Percentiles rank a stretch among this genome's conserved stretches.
Conservation (phyloP, 371 early-diverging fungal genomes). For the Sporodiniella umbellata region DNA sequence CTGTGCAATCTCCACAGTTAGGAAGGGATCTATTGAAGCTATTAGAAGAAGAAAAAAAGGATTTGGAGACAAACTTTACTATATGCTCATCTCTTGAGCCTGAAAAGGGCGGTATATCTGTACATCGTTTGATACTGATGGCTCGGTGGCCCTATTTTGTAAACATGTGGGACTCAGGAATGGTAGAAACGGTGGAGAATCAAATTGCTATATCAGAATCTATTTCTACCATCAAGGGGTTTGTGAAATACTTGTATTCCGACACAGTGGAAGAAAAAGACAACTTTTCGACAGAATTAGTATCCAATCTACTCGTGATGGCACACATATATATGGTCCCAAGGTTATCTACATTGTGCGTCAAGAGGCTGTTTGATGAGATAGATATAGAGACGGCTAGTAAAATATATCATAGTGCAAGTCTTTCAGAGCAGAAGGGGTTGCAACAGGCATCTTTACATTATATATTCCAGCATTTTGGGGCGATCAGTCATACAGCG, state of each 20-base stretch:
- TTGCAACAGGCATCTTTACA: constrained; percentile 55
- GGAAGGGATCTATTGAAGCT: constrained; percentile 53
- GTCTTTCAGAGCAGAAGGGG: constrained; percentile 53
- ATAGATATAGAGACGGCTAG: constrained; percentile 55
- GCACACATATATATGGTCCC: constrained; percentile 60
- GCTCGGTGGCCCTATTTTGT: constrained; percentile 71
- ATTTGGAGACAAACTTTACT: constrained; percentile 52
- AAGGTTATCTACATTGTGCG: constrained; percentile 54
- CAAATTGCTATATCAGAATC: constrained; percentile 54
- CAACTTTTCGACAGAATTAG: constrained; percentile 27
- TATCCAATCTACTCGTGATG: constrained; percentile 64
- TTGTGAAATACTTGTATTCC: constrained; percentile 60
- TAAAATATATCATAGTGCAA: constrained; percentile 58
- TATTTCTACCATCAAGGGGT: constrained; percentile 44
- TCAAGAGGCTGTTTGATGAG: constrained; percentile 45
- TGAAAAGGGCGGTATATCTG: constrained; percentile 28
- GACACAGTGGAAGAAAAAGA: constrained; percentile 49
- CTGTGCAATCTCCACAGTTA: constrained; percentile 52
- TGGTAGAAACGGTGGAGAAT: constrained; percentile 45
- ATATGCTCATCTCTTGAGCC: constrained; percentile 46
- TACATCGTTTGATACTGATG: constrained; percentile 51
- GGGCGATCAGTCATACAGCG: constrained; percentile 55
- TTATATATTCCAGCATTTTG: constrained; percentile 65
- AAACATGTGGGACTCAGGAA: constrained; percentile 48
- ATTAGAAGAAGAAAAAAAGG: constrained; percentile 34